Conservation (phyloP, 129 eudicot species). For the Flaveria bidentis region DNA sequence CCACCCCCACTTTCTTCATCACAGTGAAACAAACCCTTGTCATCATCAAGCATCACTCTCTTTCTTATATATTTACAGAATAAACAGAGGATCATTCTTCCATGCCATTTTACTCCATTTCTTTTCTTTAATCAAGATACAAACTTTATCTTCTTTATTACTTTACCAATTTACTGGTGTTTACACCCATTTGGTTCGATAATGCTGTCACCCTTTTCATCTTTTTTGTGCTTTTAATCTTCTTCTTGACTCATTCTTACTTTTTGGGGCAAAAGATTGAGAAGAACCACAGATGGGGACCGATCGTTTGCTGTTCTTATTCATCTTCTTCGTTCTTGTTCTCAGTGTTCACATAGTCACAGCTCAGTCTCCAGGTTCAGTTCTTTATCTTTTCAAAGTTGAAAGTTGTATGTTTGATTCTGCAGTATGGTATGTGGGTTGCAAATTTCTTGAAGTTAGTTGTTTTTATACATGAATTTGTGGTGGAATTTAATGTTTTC, state of each 20-base stretch:
- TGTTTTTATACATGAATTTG: not conserved
- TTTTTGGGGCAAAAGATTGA: constrained; percentile 3
- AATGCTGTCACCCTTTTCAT: constrained; percentile 36
- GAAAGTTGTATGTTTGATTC: not conserved
- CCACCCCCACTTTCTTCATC: constrained; percentile 13
- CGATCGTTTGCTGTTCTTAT: constrained; percentile 24
- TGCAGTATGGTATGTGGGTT: not conserved
- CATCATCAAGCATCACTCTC: constrained; percentile 21
- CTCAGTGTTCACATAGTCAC: constrained; percentile 41
- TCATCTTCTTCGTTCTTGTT: constrained; percentile 34
- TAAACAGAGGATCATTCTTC: constrained; percentile 10
- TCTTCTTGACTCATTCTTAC: constrained; percentile 22
- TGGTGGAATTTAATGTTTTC: not conserved
- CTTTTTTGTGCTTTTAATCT: constrained; percentile 41
- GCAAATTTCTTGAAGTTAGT: not conserved
- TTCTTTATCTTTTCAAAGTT: not conserved
- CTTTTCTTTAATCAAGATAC: constrained; percentile 1
- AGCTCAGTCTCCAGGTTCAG: constrained; percentile 78
- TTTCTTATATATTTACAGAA: not conserved
- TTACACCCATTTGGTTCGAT: constrained; percentile 18
- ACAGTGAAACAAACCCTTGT: constrained; percentile 15
- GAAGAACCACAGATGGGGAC: constrained; percentile 51
- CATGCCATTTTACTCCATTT: constrained; percentile 16
- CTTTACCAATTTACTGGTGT: not conserved
- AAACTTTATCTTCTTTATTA: constrained; percentile 4